Conservation (phyloP, 2,329 filamentous ascomycete species). For the Albifimbria verrucaria region DNA sequence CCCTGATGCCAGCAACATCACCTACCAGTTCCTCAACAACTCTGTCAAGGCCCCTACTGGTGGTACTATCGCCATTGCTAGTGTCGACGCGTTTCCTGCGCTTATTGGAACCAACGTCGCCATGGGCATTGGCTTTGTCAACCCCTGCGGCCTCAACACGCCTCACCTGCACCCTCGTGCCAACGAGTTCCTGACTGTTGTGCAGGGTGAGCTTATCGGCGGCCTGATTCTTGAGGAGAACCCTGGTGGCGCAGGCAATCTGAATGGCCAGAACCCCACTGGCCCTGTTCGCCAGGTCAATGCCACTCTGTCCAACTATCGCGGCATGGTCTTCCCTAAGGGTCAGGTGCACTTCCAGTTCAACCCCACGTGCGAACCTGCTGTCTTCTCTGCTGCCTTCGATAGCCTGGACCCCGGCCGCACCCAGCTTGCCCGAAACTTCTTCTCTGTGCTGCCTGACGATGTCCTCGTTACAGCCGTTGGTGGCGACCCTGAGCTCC, state of each 20-base stretch:
- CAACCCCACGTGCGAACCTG: conserved; percentile 40
- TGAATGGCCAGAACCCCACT: conserved; percentile 17
- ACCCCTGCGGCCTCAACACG: conserved; percentile 42
- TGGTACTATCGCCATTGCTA: conserved; percentile 25
- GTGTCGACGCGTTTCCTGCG: conserved; percentile 24
- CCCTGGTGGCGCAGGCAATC: conserved; percentile 17
- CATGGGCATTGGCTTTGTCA: conserved; percentile 41
- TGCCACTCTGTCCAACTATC: conserved; percentile 25
- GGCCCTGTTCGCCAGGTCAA: conserved; percentile 22
- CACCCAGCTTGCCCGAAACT: conserved; percentile 30
- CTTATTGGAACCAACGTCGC: conserved; percentile 38
- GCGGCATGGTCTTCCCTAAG: conserved; percentile 40
- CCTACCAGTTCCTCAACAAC: conserved; percentile 18
- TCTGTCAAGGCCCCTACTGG: conserved; percentile 8
- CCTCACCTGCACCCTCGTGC: conserved; percentile 39
- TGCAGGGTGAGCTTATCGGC: conserved; percentile 31
- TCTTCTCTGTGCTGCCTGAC: conserved; percentile 18
- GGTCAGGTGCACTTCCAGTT: conserved; percentile 41
- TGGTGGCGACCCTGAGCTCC: conserved; percentile 7
- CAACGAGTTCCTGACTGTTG: conserved; percentile 37
- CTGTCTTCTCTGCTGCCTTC: conserved; percentile 40
- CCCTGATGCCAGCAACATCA: conserved; percentile 11
- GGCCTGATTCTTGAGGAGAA: conserved; percentile 31
- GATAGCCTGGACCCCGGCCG: conserved; percentile 37
- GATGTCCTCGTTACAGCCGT: conserved; percentile 13